A percentile compares a stretch with the other conserved stretches of the same genome.
Conservation (phyloP, 169 alveolate species). For the Eimeria praecox region DNA sequence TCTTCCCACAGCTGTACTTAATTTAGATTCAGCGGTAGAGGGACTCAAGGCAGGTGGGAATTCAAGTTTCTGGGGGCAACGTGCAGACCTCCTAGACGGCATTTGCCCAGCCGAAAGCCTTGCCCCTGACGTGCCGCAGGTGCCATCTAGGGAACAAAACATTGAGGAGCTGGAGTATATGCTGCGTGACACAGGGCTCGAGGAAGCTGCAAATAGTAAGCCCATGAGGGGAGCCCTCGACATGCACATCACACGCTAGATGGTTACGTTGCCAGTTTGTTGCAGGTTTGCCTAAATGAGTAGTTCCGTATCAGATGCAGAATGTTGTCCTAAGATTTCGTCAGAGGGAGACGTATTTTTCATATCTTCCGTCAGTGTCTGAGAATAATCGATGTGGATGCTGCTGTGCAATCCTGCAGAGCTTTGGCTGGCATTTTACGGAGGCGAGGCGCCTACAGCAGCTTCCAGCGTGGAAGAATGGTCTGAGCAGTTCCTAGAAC, state of each 20-base stretch:
- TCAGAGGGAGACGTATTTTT: too few relatives aligned
- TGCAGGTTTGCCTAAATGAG: neutral
- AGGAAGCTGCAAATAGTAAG: constrained; percentile 54
- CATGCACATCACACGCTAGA: neutral
- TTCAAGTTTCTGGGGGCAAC: neutral
- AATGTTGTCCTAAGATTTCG: too few relatives aligned
- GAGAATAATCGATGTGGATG: neutral
- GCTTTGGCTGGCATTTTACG: constrained; percentile 63
- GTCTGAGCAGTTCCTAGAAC: neutral
- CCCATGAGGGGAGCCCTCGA: neutral
- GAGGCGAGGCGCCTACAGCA: constrained; percentile 23
- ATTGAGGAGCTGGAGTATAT: constrained; percentile 41
- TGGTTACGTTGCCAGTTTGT: neutral
- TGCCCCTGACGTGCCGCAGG: constrained; percentile 37
- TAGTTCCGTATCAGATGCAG: neutral
- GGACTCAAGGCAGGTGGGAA: neutral
- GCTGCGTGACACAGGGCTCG: constrained; percentile 48
- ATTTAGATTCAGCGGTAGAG: neutral
- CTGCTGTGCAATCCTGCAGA: constrained; percentile 11
- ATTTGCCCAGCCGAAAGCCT: constrained; percentile 41
- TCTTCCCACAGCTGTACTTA: neutral
- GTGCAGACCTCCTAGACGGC: neutral
- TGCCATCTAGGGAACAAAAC: constrained; percentile 45
- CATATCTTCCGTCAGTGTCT: neutral
- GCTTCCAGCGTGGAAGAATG: constrained; percentile 45